Percentiles rank a stretch among this genome's conserved stretches.
These are phyloP conservation scores for Alternaria triticina DNA, from an alignment of 2,329 filamentous ascomycete genomes.

Conservation along the genomic window DNA sequence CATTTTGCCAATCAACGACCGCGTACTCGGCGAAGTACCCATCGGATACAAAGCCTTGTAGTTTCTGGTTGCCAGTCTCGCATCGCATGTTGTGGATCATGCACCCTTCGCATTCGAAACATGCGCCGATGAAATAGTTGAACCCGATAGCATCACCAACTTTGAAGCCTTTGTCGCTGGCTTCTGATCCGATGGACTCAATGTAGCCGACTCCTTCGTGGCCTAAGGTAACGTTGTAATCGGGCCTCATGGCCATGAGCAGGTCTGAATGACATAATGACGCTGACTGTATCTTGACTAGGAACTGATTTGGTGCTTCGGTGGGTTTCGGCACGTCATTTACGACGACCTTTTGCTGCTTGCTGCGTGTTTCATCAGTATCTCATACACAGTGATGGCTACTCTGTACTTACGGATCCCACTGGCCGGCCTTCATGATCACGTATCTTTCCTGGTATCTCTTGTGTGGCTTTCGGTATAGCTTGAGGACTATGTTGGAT, in stretches of 20 bases:
- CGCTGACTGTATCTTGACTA: conserved; percentile 40
- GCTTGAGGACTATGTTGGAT: background rate
- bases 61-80: conserved; percentile 47
- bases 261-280: conserved; percentile 43
- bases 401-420: conserved; percentile 3
- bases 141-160: conserved; percentile 56
- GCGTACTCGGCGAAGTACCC: conserved; percentile 59
- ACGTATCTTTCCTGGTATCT: too few relatives aligned
- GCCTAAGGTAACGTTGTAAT: conserved; percentile 47
- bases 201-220: conserved; percentile 58
- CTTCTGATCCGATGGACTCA: conserved; percentile 43
- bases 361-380: conserved; percentile 10
- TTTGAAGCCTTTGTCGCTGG: conserved; percentile 50
- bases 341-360: conserved; percentile 37
- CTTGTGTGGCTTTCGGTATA: background rate
- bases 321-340: conserved; percentile 36
- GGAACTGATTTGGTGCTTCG: conserved; percentile 32
- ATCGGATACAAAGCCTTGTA: conserved; percentile 53
- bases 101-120: conserved; percentile 57
- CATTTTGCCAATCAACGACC: conserved; percentile 55
- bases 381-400: background rate
- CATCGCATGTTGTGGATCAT: conserved; percentile 53
- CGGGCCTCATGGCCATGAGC: conserved; percentile 32
- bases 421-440: conserved; percentile 13
- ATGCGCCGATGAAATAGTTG: conserved; percentile 55